Evolutionary conservation across 257 asterid species (phyloP).

Genomic region (Leonotis leonurus): DNA sequence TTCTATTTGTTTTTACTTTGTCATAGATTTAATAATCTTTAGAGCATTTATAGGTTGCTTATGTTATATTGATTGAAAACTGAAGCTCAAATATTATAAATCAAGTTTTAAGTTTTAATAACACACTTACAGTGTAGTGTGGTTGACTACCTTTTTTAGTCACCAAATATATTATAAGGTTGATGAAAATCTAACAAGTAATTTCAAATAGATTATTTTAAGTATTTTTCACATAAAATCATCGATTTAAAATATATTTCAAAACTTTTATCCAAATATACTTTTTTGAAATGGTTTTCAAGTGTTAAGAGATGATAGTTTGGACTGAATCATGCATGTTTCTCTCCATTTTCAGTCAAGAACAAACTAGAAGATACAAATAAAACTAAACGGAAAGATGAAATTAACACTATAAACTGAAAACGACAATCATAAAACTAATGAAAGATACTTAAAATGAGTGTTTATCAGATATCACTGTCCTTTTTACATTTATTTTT

Average conservation of each 20-base stretch:
- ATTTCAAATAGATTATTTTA: not conserved
- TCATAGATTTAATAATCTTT: conserved; percentile 16
- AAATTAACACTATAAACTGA: no score
- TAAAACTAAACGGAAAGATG: no score
- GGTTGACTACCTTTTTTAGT: conserved; percentile 14
- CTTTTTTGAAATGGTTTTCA: not conserved
- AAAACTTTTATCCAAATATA: not conserved
- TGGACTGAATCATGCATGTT: not conserved
- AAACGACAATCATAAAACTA: no score
- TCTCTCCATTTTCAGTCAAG: conserved; percentile 5
- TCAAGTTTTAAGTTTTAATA: not conserved
- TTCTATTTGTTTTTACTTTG: not conserved
- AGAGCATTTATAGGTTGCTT: conserved; percentile 4
- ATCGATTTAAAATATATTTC: not conserved
- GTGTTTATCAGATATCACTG: no score
- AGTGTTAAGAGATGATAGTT: not conserved
- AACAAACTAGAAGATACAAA: conserved; percentile 1
- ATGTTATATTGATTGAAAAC: conserved; percentile 7
- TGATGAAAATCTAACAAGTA: not conserved
- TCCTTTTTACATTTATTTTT: no score
- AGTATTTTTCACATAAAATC: not conserved
- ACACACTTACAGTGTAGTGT: not conserved
- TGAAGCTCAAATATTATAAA: conserved; percentile 11
- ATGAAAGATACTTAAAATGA: no score
- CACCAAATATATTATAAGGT: not conserved